These are phyloP conservation scores for Syzygium malaccense DNA, from an alignment of 441 rosid species.

Conservation along the genomic window DNA sequence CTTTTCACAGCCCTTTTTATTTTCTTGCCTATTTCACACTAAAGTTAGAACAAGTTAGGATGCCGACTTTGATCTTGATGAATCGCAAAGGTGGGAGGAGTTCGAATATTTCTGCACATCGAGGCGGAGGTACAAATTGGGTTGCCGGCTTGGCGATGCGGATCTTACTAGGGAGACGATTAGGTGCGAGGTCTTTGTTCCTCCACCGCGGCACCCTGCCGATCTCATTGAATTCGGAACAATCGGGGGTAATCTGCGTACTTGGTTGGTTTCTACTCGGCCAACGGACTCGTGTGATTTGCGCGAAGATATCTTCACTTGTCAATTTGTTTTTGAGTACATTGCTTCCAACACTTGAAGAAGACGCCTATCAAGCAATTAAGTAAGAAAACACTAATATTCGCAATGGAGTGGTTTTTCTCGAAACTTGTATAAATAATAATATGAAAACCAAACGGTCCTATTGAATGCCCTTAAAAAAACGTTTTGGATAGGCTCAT, in stretches of 20 bases:
- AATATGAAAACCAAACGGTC: not conserved
- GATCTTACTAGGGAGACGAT: not conserved
- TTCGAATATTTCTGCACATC: not conserved
- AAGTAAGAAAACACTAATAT: not conserved
- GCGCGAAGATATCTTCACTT: not conserved
- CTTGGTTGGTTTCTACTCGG: not conserved
- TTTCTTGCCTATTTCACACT: not conserved
- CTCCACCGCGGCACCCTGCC: not conserved
- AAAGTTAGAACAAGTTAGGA: not conserved
- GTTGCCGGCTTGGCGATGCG: not conserved
- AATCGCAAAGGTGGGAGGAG: not conserved
- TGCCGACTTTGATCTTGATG: not conserved
- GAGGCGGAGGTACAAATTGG: not conserved
- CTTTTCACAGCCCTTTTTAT: not conserved
- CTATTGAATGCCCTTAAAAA: not conserved
- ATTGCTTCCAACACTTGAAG: not conserved
- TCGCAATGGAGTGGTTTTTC: not conserved
- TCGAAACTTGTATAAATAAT: not conserved
- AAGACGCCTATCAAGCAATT: not conserved
- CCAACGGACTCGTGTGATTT: rapidly evolving
- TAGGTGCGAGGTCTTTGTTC: not conserved
- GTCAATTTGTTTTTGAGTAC: not conserved
- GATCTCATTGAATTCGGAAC: not conserved
- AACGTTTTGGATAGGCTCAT: not conserved
- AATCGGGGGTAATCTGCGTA: not conserved